These are phyloP conservation scores for Phytophthora melonis DNA, from an alignment of 352 stramenopile species.

Conservation along the genomic window DNA sequence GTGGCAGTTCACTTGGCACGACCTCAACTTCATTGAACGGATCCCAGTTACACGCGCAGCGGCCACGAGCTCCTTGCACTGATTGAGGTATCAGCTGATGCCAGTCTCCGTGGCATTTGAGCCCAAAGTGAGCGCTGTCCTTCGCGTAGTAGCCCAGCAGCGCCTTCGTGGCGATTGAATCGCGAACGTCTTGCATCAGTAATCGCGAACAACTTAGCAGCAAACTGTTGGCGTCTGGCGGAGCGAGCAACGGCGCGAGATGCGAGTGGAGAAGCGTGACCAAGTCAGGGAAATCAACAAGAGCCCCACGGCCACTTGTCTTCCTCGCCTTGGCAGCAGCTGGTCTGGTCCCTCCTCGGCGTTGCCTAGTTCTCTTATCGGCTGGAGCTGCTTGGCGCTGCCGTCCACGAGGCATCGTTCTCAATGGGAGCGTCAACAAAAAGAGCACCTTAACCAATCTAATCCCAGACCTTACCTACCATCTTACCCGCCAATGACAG, in stretches of 20 bases:
- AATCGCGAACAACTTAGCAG: not conserved
- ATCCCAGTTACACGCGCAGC: slow-evolving; percentile 10
- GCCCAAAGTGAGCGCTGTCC: slow-evolving; percentile 11
- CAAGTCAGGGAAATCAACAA: not conserved
- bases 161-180: slow-evolving; percentile 8
- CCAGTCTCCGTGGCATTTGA: slow-evolving; percentile 13
- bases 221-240: slow-evolving; percentile 3
- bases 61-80: not conserved
- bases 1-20: slow-evolving; percentile 2
- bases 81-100: slow-evolving; percentile 10
- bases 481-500: not conserved
- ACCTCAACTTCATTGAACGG: not conserved
- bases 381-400: not conserved
- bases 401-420: not conserved
- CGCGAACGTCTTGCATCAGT: slow-evolving; percentile 7
- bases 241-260: slow-evolving; percentile 1
- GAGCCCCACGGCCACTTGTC: not conserved
- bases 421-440: not conserved
- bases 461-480: not conserved
- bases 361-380: not conserved
- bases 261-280: slow-evolving; percentile 12
- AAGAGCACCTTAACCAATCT: not conserved
- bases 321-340: not conserved
- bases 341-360: not conserved
- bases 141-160: slow-evolving; percentile 1